phyloP scores from a whole-genome alignment of 1,284 basidiomycete species.

The Malassezia equina region DNA sequence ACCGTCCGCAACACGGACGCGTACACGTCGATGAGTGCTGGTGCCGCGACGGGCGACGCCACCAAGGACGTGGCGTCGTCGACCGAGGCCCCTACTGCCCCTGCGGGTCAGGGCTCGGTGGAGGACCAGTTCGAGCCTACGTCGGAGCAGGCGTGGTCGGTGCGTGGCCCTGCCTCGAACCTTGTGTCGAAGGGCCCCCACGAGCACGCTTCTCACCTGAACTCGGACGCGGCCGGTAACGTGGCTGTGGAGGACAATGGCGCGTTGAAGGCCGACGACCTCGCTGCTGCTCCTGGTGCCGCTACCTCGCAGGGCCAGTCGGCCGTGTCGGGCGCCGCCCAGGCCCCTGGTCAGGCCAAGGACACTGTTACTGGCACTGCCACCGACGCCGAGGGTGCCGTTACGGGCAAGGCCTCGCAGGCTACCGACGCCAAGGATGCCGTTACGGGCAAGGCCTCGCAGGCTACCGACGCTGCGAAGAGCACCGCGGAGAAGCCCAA shows the following conservation, averaged over 20 bases:
- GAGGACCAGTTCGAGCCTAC: neutral
- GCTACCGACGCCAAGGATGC: conserved; percentile 7
- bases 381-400: neutral
- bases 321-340: neutral
- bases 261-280: neutral
- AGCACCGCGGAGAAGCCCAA: conserved; percentile 10
- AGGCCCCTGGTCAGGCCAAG: neutral
- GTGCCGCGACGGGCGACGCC: neutral
- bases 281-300: neutral
- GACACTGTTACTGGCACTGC: neutral
- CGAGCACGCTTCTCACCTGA: neutral
- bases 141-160: conserved; percentile 25
- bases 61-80: neutral
- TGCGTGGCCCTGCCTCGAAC: conserved; percentile 27
- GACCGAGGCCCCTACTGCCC: neutral
- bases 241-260: neutral
- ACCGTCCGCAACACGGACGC: neutral
- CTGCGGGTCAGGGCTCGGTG: neutral
- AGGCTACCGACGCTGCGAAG: conserved; percentile 2
- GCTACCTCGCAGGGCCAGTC: neutral
- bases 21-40: neutral
- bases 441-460: neutral
- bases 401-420: neutral
- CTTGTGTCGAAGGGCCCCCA: neutral
- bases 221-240: neutral